Evolutionary conservation across 2,329 filamentous ascomycete species (phyloP).

Genomic region (Eutypella sp.): DNA sequence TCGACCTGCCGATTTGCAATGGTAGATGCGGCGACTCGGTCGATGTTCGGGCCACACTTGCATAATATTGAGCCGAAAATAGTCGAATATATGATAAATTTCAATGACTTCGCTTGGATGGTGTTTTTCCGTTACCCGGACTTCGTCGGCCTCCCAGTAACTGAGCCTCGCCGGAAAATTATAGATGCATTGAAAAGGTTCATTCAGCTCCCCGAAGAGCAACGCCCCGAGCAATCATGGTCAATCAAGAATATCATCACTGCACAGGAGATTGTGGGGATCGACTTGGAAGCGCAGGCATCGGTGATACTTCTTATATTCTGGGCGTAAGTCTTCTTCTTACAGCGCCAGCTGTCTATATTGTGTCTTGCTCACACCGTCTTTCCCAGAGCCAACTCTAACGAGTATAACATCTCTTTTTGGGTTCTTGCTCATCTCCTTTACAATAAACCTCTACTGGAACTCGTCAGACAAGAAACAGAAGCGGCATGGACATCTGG

Average conservation of each 20-base stretch:
- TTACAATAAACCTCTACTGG: conserved; percentile 1
- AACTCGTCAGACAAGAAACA: conserved; percentile 2
- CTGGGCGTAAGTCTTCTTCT: conserved; percentile 7
- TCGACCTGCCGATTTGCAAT: background rate
- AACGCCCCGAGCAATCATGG: background rate
- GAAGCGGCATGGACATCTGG: conserved; percentile 2
- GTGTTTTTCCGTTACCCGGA: conserved; percentile 4
- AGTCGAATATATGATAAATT: conserved; percentile 2
- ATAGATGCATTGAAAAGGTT: background rate
- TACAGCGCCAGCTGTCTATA: background rate
- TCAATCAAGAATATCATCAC: conserved; percentile 1
- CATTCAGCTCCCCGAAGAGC: background rate
- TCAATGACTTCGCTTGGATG: conserved; percentile 8
- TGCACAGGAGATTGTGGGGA: conserved; percentile 3
- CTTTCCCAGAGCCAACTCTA: conserved; percentile 2
- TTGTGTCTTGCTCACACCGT: background rate
- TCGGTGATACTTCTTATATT: conserved; percentile 6
- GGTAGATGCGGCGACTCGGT: background rate
- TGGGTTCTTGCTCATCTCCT: conserved; percentile 5
- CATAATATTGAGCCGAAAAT: background rate
- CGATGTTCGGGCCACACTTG: background rate
- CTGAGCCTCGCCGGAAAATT: background rate
- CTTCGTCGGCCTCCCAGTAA: conserved; percentile 1
- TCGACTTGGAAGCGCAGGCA: conserved; percentile 1
- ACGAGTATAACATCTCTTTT: conserved; percentile 5